A percentile compares a stretch with the other conserved stretches of the same genome.
Conservation (phyloP, 75 land plant species). For the Cupressus sempervirens region DNA sequence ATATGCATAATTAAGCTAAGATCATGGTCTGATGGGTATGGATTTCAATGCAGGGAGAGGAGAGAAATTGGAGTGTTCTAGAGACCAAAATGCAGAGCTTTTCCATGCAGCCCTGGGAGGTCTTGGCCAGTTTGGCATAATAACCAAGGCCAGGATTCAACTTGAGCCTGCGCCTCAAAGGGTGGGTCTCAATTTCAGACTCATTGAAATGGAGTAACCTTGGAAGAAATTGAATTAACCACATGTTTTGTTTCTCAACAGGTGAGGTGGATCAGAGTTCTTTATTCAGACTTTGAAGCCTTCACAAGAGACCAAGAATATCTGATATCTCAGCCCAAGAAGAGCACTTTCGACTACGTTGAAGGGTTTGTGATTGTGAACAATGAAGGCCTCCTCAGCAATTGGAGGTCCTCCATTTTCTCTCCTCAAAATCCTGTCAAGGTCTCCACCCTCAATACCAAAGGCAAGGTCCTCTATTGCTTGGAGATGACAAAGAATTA, state of each 20-base stretch:
- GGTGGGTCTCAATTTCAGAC: slow-evolving; percentile 21
- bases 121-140: slow-evolving; percentile 83
- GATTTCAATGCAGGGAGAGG: slow-evolving; percentile 55
- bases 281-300: slow-evolving; percentile 61
- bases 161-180: slow-evolving; percentile 65
- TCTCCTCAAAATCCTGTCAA: slow-evolving; percentile 57
- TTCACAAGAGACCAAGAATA: slow-evolving; percentile 73
- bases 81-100: slow-evolving; percentile 44
- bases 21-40: neutral
- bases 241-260: slow-evolving; percentile 8
- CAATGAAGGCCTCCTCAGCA: slow-evolving; percentile 58
- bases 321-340: slow-evolving; percentile 44
- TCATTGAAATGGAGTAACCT: neutral
- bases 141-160: slow-evolving; percentile 68
- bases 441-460: slow-evolving; percentile 23
- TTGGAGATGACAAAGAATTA: slow-evolving; percentile 76
- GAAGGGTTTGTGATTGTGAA: slow-evolving; percentile 84
- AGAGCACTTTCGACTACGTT: slow-evolving; percentile 62
- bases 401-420: slow-evolving; percentile 76
- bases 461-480: slow-evolving; percentile 61
- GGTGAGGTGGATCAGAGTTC: slow-evolving; percentile 81
- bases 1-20: neutral
- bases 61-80: slow-evolving; percentile 58
- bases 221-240: neutral
- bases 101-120: slow-evolving; percentile 73